Evolutionary conservation across 2,329 filamentous ascomycete genomes (phyloP).

Genomic region (Botrytis cinerea): DNA sequence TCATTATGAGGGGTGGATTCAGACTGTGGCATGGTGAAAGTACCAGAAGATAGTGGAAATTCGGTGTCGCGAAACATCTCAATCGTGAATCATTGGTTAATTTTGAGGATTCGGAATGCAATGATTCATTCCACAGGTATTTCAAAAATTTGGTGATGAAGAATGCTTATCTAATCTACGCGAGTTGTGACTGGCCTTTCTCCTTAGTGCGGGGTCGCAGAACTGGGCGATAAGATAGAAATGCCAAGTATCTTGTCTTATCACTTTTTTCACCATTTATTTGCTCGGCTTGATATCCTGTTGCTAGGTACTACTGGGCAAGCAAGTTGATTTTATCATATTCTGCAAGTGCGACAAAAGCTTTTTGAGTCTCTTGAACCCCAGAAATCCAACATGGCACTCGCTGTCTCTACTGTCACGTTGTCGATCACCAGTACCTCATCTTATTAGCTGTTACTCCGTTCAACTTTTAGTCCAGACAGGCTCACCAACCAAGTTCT

Average conservation of each 20-base stretch:
- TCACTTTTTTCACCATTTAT: background rate
- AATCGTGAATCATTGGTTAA: background rate
- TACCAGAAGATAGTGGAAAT: constrained; percentile 4
- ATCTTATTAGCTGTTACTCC: background rate
- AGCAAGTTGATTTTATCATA: background rate
- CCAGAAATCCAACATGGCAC: background rate
- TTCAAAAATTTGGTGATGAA: background rate
- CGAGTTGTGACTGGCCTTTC: background rate
- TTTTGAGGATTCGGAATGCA: background rate
- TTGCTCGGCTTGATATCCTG: background rate
- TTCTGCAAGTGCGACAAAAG: background rate
- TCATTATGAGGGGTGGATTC: constrained; percentile 30
- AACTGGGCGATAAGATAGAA: background rate
- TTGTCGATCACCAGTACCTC: background rate
- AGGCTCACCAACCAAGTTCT: background rate
- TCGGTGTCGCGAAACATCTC: constrained; percentile 20
- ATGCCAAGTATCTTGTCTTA: background rate
- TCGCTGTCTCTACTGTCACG: background rate
- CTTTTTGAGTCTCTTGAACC: background rate
- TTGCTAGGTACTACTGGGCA: background rate
- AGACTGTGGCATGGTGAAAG: background rate
- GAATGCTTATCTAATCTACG: constrained; percentile 19
- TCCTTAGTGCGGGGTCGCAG: background rate
- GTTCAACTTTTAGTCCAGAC: background rate
- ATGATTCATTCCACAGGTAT: background rate